Evolutionary conservation across 2,329 filamentous ascomycete genomes (phyloP).

Genomic region (Tolypocladium inflatum): DNA sequence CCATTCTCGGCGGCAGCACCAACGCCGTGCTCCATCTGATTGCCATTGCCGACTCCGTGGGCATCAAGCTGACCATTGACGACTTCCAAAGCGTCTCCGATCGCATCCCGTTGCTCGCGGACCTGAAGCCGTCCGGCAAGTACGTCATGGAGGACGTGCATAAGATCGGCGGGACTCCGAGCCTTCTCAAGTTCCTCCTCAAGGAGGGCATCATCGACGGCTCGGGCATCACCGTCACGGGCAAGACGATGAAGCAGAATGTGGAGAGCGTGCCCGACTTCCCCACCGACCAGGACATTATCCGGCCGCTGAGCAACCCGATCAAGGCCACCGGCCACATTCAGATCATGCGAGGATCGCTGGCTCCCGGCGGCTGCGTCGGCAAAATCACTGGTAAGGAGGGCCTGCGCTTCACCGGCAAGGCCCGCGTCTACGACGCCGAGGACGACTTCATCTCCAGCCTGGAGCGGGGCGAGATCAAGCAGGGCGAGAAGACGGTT

Average conservation of each 20-base stretch:
- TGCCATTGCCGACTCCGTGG: slow-evolving; percentile 73
- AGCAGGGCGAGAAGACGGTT: slow-evolving; percentile 79
- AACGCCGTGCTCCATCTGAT: slow-evolving; percentile 81
- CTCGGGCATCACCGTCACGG: slow-evolving; percentile 72
- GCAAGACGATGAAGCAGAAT: slow-evolving; percentile 83
- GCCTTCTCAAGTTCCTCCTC: slow-evolving; percentile 78
- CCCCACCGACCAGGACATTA: slow-evolving; percentile 69
- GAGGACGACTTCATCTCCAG: slow-evolving; percentile 73
- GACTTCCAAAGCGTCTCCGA: slow-evolving; percentile 80
- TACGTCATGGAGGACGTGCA: slow-evolving; percentile 80
- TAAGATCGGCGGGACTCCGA: slow-evolving; percentile 78
- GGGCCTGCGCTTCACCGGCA: slow-evolving; percentile 72
- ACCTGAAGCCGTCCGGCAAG: slow-evolving; percentile 77
- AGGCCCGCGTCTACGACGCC: slow-evolving; percentile 74
- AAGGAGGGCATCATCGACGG: slow-evolving; percentile 77
- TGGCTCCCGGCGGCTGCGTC: slow-evolving; percentile 78
- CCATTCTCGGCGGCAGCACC: slow-evolving; percentile 74
- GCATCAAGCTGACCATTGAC: slow-evolving; percentile 73
- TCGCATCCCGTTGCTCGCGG: slow-evolving; percentile 68
- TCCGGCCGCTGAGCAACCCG: slow-evolving; percentile 69
- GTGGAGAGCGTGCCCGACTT: slow-evolving; percentile 66
- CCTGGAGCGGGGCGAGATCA: slow-evolving; percentile 67
- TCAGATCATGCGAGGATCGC: slow-evolving; percentile 76
- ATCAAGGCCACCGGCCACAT: slow-evolving; percentile 85
- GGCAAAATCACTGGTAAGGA: slow-evolving; percentile 95